Evolutionary conservation across 257 asterid species (phyloP).

Genomic region (Nemophila menziesii): DNA sequence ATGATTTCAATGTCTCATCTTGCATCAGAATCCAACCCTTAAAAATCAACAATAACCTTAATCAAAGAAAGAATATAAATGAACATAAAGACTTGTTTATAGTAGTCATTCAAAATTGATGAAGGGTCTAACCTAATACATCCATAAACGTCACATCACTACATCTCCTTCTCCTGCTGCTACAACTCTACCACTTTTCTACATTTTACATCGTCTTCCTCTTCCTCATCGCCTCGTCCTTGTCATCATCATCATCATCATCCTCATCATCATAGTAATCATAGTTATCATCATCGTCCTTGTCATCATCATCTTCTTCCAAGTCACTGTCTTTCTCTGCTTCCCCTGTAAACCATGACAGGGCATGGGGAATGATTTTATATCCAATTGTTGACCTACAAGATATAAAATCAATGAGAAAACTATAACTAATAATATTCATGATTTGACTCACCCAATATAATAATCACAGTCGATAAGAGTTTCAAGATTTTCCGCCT

Average conservation of each 20-base stretch:
- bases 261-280: conserved; percentile 21
- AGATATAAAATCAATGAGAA: background rate
- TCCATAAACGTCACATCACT: background rate
- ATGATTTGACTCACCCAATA: conserved; percentile 11
- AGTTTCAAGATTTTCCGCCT: conserved; percentile 15
- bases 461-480: conserved; percentile 10
- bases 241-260: conserved; percentile 22
- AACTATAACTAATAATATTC: background rate
- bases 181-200: conserved; percentile 57
- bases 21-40: conserved; percentile 11
- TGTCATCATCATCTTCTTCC: conserved; percentile 54
- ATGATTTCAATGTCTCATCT: conserved; percentile 12
- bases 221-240: conserved; percentile 39
- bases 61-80: conserved; percentile 8
- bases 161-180: conserved; percentile 37
- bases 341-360: conserved; percentile 92
- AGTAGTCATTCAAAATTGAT: conserved; percentile 20
- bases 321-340: conserved; percentile 54
- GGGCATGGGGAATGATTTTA: conserved; percentile 81
- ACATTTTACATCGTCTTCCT: conserved; percentile 34
- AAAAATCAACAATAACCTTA: conserved; percentile 5
- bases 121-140: conserved; percentile 2
- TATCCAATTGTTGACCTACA: conserved; percentile 76
- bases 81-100: background rate
- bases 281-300: conserved; percentile 7